Percentiles rank a stretch among this genome's conserved stretches.
phyloP scores from a whole-genome alignment of 306 rosid species.

The Begonia masoniana region DNA sequence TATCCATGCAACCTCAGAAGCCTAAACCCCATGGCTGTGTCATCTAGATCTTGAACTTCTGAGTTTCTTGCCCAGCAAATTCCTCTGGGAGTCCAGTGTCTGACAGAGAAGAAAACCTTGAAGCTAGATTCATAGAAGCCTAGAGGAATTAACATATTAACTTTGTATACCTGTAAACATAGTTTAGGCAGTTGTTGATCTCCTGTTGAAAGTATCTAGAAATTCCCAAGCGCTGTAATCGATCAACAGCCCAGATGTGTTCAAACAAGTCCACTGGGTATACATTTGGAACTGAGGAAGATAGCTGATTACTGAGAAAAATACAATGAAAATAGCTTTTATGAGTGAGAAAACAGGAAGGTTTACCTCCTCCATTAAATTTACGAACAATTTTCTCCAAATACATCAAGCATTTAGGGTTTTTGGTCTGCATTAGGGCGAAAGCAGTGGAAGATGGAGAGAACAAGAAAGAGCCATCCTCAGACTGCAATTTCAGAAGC shows the following conservation, averaged over 20 bases:
- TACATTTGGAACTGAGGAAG: slow-evolving; percentile 56
- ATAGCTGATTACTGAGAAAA: too few relatives aligned
- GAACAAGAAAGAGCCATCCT: slow-evolving; percentile 82
- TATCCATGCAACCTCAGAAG: slow-evolving; percentile 54
- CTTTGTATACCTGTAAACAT: slow-evolving; percentile 43
- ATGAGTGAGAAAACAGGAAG: neutral
- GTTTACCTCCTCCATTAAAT: slow-evolving; percentile 88
- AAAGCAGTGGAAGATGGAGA: slow-evolving; percentile 96
- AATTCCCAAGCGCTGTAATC: slow-evolving; percentile 81
- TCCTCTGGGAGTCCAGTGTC: slow-evolving; percentile 67
- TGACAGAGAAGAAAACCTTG: slow-evolving; percentile 2
- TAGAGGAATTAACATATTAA: too few relatives aligned
- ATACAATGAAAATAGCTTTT: neutral
- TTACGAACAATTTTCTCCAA: slow-evolving; percentile 32
- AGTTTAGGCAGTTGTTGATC: slow-evolving; percentile 43
- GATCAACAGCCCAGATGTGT: slow-evolving; percentile 69
- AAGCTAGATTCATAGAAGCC: too few relatives aligned
- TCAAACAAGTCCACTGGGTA: slow-evolving; percentile 88
- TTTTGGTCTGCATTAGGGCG: slow-evolving; percentile 65
- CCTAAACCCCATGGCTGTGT: slow-evolving; percentile 85
- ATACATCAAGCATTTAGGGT: slow-evolving; percentile 51
- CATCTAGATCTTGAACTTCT: slow-evolving; percentile 62
- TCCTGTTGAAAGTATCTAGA: slow-evolving; percentile 47
- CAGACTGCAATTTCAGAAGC: slow-evolving; percentile 71
- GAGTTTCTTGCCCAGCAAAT: slow-evolving; percentile 86